Evolutionary conservation across 1,284 basidiomycete species (phyloP).

Genomic region (Apiotrichum mycotoxinovorans): DNA sequence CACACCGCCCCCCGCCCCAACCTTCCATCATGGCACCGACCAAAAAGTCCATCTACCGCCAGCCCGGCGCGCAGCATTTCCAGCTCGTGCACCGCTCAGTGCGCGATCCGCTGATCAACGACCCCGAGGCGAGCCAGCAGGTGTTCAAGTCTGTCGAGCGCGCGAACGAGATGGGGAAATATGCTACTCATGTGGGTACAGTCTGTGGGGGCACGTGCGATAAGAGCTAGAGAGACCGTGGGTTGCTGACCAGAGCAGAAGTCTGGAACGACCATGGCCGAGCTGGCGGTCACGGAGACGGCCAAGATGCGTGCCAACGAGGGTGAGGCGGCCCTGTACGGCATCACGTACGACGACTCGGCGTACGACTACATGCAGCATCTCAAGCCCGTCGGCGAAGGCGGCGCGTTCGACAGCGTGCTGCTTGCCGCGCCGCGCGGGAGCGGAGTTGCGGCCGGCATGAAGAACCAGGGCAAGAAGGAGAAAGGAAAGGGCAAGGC

Average conservation of each 20-base stretch:
- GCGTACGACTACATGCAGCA: constrained; percentile 99
- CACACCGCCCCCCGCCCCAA: neutral
- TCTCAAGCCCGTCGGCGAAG: constrained; percentile 73
- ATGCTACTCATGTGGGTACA: constrained; percentile 44
- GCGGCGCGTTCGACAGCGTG: constrained; percentile 53
- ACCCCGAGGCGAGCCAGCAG: constrained; percentile 81
- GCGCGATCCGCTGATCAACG: constrained; percentile 90
- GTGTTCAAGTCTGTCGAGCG: constrained; percentile 80
- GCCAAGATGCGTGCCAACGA: constrained; percentile 48
- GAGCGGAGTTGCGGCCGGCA: constrained; percentile 38
- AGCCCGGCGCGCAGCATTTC: constrained; percentile 83
- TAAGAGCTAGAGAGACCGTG: neutral
- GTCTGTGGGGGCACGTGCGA: constrained; percentile 9
- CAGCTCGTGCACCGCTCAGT: constrained; percentile 97
- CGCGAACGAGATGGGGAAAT: constrained; percentile 62
- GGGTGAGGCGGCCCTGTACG: constrained; percentile 87
- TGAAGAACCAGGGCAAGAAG: constrained; percentile 31
- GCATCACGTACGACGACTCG: constrained; percentile 95
- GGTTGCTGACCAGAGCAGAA: neutral
- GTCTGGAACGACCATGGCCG: constrained; percentile 49
- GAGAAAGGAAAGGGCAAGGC: constrained; percentile 37
- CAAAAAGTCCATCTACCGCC: constrained; percentile 74
- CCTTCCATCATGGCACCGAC: constrained; percentile 53
- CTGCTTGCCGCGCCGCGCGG: constrained; percentile 67
- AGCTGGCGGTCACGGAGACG: constrained; percentile 52